phyloP scores from a whole-genome alignment of 768 basidiomycete species.

The Baorangia bicolor region DNA sequence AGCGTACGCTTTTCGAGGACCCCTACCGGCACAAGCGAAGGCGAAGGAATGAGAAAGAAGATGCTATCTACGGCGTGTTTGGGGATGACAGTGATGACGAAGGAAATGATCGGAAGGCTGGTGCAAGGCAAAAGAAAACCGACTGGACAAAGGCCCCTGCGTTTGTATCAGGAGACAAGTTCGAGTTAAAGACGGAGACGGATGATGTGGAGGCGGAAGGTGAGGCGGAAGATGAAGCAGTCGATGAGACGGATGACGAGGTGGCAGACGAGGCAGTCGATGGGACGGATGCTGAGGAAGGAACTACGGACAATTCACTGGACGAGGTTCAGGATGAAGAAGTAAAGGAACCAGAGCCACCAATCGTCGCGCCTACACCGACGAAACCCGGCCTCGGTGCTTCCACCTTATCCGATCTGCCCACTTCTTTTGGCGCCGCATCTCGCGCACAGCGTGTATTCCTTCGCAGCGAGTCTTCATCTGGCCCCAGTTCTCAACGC shows the following conservation, averaged over 20 bases:
- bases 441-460: conserved; percentile 49
- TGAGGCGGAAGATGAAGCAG: conserved; percentile 38
- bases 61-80: conserved; percentile 75
- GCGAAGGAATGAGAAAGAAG: conserved; percentile 64
- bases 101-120: conserved; percentile 28
- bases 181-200: conserved; percentile 42
- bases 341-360: conserved; percentile 29
- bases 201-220: conserved; percentile 36
- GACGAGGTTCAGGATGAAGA: conserved; percentile 39
- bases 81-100: conserved; percentile 72
- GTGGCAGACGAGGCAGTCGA: conserved; percentile 28
- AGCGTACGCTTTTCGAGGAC: conserved; percentile 73
- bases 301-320: conserved; percentile 33
- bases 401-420: conserved; percentile 27
- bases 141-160: conserved; percentile 79
- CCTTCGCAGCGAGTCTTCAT: conserved; percentile 48
- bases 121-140: conserved; percentile 39
- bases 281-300: conserved; percentile 37
- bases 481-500: conserved; percentile 41
- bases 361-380: conserved; percentile 27
- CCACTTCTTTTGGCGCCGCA: conserved; percentile 39
- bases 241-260: conserved; percentile 39
- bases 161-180: conserved; percentile 60
- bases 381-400: conserved; percentile 24
- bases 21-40: conserved; percentile 73